phyloP scores from a whole-genome alignment of 331 rosid species.

The Saraca asoca region DNA sequence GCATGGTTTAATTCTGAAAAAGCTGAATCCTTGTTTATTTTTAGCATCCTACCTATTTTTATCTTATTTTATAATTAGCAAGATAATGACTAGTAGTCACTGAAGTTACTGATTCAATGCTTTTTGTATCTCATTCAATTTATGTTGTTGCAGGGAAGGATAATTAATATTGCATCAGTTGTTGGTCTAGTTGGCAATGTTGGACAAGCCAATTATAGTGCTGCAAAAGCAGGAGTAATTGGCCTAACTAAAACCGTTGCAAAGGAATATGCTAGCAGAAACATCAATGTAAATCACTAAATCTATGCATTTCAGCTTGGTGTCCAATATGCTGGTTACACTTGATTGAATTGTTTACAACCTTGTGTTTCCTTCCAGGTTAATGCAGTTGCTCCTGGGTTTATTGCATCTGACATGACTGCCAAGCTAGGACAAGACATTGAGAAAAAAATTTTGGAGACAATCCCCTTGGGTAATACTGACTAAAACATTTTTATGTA shows the following conservation, averaged over 20 bases:
- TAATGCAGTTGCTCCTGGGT: conserved; percentile 97
- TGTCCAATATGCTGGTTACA: neutral
- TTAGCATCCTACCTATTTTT: conserved; percentile 1
- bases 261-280: conserved; percentile 86
- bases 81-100: conserved; percentile 18
- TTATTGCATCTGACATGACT: conserved; percentile 97
- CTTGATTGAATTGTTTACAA: conserved; percentile 26
- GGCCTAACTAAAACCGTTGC: conserved; percentile 92
- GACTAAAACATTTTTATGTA: conserved; percentile 23
- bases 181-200: conserved; percentile 90
- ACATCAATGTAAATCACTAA: conserved; percentile 62
- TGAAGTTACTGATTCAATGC: conserved; percentile 19
- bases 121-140: conserved; percentile 17
- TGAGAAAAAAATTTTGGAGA: conserved; percentile 80
- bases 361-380: conserved; percentile 57
- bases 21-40: neutral
- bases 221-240: conserved; percentile 98
- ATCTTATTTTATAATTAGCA: conserved; percentile 21
- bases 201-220: conserved; percentile 98
- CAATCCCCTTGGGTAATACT: conserved; percentile 81
- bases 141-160: conserved; percentile 79
- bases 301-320: conserved; percentile 21
- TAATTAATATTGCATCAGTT: conserved; percentile 90
- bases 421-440: conserved; percentile 78
- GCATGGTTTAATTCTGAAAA: neutral